phyloP scores from a whole-genome alignment of 176 grass and related monocot species.

The Triticum turgidum region DNA sequence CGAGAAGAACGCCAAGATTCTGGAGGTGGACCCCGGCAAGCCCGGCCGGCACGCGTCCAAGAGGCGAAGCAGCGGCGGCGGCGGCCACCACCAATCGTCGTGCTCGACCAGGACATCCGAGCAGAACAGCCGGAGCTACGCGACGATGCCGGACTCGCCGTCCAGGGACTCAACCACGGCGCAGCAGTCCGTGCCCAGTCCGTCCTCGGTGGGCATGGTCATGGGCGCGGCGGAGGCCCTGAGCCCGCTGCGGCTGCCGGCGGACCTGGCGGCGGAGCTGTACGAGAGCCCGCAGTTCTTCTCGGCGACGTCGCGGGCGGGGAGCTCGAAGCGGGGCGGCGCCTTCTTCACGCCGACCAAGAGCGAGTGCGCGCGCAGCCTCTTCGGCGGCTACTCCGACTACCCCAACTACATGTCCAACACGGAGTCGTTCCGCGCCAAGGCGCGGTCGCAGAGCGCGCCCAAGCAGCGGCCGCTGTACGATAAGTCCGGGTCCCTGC shows the following conservation, averaged over 20 bases:
- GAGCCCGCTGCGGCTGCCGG: conserved; percentile 42
- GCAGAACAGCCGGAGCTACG: conserved; percentile 63
- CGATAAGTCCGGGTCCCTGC: conserved; percentile 58
- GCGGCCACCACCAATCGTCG: conserved; percentile 43
- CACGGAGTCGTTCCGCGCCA: conserved; percentile 87
- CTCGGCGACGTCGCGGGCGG: conserved; percentile 64
- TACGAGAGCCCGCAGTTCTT: conserved; percentile 84
- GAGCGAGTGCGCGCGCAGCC: conserved; percentile 72
- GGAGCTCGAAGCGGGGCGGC: conserved; percentile 51
- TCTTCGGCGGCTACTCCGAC: conserved; percentile 77
- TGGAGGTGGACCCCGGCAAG: conserved; percentile 90
- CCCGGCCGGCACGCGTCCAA: conserved; percentile 49
- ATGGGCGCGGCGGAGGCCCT: conserved; percentile 37
- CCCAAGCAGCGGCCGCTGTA: conserved; percentile 69
- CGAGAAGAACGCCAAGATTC: conserved; percentile 88
- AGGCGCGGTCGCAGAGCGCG: conserved; percentile 84
- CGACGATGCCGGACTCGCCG: conserved; percentile 61
- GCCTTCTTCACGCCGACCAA: conserved; percentile 74
- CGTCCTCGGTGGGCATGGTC: conserved; percentile 61
- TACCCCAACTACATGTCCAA: conserved; percentile 97
- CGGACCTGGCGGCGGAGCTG: conserved; percentile 43
- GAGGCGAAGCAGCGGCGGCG: conserved; percentile 16
- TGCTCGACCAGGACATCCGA: conserved; percentile 61
- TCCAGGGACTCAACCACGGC: conserved; percentile 65
- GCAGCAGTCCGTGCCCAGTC: conserved; percentile 70